Percentiles rank a stretch among this genome's conserved stretches.
Conservation (phyloP, 805 yeast species). For the Barnettozyma sucrosica region DNA sequence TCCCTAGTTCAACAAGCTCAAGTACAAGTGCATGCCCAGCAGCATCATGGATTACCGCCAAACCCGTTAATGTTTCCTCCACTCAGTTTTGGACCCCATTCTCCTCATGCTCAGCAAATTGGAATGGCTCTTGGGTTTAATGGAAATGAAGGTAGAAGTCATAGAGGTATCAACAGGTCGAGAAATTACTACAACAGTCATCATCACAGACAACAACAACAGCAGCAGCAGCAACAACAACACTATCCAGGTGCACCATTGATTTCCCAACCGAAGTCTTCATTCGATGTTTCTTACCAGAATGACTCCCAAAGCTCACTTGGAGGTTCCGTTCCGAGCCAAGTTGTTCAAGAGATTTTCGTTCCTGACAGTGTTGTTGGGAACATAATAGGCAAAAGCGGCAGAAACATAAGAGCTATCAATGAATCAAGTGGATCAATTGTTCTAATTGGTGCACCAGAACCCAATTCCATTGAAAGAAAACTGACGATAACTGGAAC, state of each 20-base stretch:
- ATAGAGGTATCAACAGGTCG: neutral
- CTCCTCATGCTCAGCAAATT: constrained; percentile 8
- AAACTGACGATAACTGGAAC: constrained; percentile 65
- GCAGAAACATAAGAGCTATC: constrained; percentile 73
- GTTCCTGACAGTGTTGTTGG: constrained; percentile 80
- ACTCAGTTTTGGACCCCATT: constrained; percentile 8
- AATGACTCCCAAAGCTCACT: neutral
- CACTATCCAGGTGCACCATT: neutral
- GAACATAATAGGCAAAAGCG: constrained; percentile 80
- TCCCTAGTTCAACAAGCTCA: constrained; percentile 1
- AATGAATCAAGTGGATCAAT: constrained; percentile 71
- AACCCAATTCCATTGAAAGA: constrained; percentile 51
- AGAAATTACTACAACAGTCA: neutral
- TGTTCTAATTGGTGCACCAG: constrained; percentile 59
- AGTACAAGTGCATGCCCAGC: constrained; percentile 1
- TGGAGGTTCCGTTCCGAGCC: constrained; percentile 5
- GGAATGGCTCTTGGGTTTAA: constrained; percentile 1
- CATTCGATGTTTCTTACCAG: neutral
- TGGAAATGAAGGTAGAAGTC: constrained; percentile 1
- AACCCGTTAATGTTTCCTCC: constrained; percentile 11
- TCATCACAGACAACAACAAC: constrained; percentile 4
- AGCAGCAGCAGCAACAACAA: neutral
- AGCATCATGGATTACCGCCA: constrained; percentile 12
- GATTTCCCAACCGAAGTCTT: neutral
- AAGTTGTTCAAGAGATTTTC: constrained; percentile 60